Conservation (phyloP, 495 filamentous ascomycete species). For the Podospora comata region DNA sequence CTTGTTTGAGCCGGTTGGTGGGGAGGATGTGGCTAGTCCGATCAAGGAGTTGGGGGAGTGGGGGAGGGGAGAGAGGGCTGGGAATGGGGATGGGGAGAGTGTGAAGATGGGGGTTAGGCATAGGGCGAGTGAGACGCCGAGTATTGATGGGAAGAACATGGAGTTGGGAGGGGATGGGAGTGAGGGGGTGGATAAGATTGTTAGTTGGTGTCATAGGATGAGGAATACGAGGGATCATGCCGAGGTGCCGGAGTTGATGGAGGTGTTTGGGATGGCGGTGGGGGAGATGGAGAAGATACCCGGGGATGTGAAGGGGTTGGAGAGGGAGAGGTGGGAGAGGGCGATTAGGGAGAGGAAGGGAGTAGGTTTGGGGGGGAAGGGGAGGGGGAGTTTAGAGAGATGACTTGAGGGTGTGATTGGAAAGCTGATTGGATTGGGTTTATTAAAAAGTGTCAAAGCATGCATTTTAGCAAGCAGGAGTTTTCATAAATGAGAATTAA, state of each 20-base stretch:
- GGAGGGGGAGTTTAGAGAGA: constrained; percentile 4
- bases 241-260: constrained; percentile 61
- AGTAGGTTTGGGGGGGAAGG: constrained; percentile 31
- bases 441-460: not conserved
- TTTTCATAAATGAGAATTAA: not conserved
- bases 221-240: constrained; percentile 72
- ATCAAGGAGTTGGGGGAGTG: constrained; percentile 22
- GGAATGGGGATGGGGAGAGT: not conserved
- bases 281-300: constrained; percentile 28
- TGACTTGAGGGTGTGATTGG: not conserved
- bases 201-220: constrained; percentile 86
- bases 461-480: not conserved
- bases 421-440: not conserved
- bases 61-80: not conserved
- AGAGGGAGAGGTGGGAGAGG: constrained; percentile 40
- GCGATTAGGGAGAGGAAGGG: constrained; percentile 46
- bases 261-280: constrained; percentile 58
- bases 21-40: constrained; percentile 34
- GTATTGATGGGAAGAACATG: constrained; percentile 27
- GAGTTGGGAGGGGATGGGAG: constrained; percentile 19
- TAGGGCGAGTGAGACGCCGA: constrained; percentile 21
- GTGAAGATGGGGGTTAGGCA: constrained; percentile 6
- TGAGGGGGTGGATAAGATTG: constrained; percentile 48
- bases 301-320: not conserved
- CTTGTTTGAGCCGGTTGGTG: constrained; percentile 57